Evolutionary conservation across 106 monocot species (phyloP).

Genomic region (Alisma plantagoaquatica): DNA sequence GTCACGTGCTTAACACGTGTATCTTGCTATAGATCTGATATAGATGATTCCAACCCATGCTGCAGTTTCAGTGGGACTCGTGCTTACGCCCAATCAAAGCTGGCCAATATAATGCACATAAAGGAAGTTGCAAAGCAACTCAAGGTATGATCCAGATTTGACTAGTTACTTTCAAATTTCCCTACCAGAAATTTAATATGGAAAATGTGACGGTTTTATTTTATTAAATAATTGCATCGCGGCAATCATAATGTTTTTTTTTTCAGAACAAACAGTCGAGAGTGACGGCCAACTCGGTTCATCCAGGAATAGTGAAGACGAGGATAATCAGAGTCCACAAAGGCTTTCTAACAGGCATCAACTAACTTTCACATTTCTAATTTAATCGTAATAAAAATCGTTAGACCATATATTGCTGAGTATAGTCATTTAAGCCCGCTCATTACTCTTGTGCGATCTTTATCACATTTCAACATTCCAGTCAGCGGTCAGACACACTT

Average conservation of each 20-base stretch:
- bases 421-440: no score
- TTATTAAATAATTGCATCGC: no score
- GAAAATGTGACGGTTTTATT: no score
- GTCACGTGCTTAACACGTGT: no score
- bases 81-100: constrained; percentile 29
- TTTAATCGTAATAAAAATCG: not conserved
- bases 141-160: no score
- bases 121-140: constrained; percentile 29
- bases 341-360: constrained; percentile 26
- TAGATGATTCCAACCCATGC: no score
- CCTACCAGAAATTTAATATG: no score
- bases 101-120: constrained; percentile 27
- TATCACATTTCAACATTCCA: no score
- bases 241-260: constrained; percentile 8
- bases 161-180: no score
- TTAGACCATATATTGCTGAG: not conserved
- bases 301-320: constrained; percentile 36
- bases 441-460: no score
- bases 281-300: constrained; percentile 26
- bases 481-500: no score
- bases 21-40: no score
- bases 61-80: constrained; percentile 30
- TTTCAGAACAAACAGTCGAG: constrained; percentile 18
- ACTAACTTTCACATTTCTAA: not conserved
- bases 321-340: constrained; percentile 34